Base-by-base conservation (phyloP, 345 rosid species). In the Erucastrum elatum region DNA sequence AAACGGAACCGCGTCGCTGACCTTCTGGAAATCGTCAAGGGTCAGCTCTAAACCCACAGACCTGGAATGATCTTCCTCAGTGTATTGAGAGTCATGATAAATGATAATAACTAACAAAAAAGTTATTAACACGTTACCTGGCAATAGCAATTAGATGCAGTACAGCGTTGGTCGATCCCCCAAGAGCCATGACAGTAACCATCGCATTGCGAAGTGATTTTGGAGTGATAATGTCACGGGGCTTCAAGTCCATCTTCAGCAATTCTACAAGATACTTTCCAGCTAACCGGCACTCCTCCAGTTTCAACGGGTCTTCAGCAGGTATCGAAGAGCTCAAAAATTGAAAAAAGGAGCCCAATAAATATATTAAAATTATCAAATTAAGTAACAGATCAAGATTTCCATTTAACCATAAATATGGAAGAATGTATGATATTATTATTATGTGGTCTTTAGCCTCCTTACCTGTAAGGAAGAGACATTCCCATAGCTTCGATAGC, bases 401-500 rank as follows among this genome's bases (percentile, higher is more conserved):
- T 39, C 12, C 46, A 39, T 39, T 39, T 39, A 53, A 53, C 37
- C 26, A 16, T 11, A 51, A 6, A 27, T 46, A 4, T 49, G 15
- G 37, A 35, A 35, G 46, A 31, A 63, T n/a, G 66, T 6, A 62
- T 29, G 66, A 9, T 39, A 9, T 1, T 4, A 6, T 39, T 39
- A 39, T 35, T 35, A 35, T 37, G 11, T 37, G 44, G 53, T 46
- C 9, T 35, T 35, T 2, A 2, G 5, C 2, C 1, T 0, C 2
- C 26, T 6, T 63, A 95, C 99, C 99, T 95, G 80, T 92, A 92
- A 62, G 98, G 99, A 84, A 95, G 99, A 76, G 92, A 93, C 99
- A 95, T 95, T 79, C 99, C 99, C 97, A 95, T 88, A 11, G 97
- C 97, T 87, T 95, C 99, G 37, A 95, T 93, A 2, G 99, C 98